These are phyloP conservation scores for Hericium coralloides DNA, from an alignment of 768 basidiomycete genomes.

Conservation along the genomic window DNA sequence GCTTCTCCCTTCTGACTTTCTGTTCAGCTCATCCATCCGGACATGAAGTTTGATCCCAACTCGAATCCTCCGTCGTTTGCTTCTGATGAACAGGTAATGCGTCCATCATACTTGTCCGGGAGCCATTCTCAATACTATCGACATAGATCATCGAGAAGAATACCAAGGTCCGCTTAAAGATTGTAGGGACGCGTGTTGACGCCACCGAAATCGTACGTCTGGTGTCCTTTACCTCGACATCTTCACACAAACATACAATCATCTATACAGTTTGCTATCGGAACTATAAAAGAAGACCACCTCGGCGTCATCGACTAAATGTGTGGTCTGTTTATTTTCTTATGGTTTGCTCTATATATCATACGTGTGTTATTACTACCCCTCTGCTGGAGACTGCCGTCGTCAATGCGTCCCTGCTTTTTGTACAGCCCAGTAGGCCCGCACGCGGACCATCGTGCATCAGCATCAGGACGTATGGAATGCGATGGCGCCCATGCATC, in stretches of 20 bases:
- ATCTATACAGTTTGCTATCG: constrained; percentile 77
- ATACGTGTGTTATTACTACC: not conserved
- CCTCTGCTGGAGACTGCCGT: too few relatives aligned
- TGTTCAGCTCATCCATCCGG: constrained; percentile 79
- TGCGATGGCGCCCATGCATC: too few relatives aligned
- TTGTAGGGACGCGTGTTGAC: constrained; percentile 97
- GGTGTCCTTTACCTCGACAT: too few relatives aligned
- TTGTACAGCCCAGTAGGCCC: too few relatives aligned
- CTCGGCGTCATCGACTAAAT: constrained; percentile 78
- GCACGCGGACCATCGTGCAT: too few relatives aligned
- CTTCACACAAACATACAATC: not conserved
- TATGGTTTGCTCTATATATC: not conserved
- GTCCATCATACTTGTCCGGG: too few relatives aligned
- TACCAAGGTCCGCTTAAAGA: constrained; percentile 85
- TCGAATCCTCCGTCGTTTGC: constrained; percentile 96
- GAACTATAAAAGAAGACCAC: constrained; percentile 97
- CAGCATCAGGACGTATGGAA: too few relatives aligned
- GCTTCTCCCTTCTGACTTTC: too few relatives aligned
- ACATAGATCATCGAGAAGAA: constrained; percentile 86
- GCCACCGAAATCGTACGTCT: constrained; percentile 89
- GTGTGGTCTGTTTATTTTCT: not conserved
- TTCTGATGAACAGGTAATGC: constrained; percentile 71
- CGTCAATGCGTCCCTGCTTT: too few relatives aligned
- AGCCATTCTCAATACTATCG: too few relatives aligned
- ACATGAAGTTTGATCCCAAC: constrained; percentile 92